Conservation (phyloP, 139 green algal species). For the Zygnema cylindricum region DNA sequence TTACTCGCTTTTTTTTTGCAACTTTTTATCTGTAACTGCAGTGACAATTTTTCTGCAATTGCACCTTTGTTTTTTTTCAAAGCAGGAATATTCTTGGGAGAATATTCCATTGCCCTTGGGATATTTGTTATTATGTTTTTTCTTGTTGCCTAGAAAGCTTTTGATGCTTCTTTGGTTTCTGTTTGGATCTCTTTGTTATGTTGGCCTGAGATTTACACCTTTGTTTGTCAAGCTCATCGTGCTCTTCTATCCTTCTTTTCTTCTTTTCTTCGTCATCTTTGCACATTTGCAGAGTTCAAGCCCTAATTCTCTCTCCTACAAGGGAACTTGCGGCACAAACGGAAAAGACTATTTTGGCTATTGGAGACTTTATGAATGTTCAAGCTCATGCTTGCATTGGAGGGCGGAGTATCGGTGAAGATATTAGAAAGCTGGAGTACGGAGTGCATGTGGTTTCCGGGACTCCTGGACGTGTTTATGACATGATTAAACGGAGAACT, state of each 20-base stretch:
- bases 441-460: conserved; percentile 89
- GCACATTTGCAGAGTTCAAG: conserved; percentile 70
- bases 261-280: background rate
- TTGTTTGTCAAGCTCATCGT: conserved; percentile 38
- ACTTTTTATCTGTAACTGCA: too few species aligned
- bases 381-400: conserved; percentile 93
- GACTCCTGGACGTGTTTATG: conserved; percentile 95
- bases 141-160: too few species aligned
- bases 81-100: too few species aligned
- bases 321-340: conserved; percentile 96
- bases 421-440: conserved; percentile 92
- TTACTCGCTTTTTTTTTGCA: too few species aligned
- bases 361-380: conserved; percentile 94
- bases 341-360: conserved; percentile 86
- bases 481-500: conserved; percentile 94
- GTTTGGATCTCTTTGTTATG: background rate
- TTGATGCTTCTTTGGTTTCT: too few species aligned
- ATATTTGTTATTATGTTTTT: conserved; percentile 10
- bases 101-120: conserved; percentile 9
- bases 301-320: conserved; percentile 94
- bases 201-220: too few species aligned
- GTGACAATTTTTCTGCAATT: too few species aligned
- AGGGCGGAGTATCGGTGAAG: conserved; percentile 93
- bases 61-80: too few species aligned
- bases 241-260: background rate